Evolutionary conservation across 2,329 filamentous ascomycete species (phyloP), one percentile per base, ranked within the genome.

Genomic region (Nemania diffusa): DNA sequence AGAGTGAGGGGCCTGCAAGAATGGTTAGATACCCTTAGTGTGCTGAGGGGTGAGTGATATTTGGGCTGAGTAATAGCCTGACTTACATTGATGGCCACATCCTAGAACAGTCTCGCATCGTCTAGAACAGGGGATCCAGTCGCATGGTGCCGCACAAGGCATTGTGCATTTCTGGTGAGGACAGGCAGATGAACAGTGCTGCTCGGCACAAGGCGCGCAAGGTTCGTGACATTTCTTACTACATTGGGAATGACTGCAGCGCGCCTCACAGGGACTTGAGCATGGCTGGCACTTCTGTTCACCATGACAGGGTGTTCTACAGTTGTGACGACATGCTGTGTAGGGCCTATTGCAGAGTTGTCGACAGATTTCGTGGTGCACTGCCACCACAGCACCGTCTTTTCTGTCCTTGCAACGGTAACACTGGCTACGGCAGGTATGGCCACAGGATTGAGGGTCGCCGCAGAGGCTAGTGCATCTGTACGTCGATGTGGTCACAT

Each of bases 101-200:
- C 27, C 20, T 3, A 92, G 76, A 0, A 65, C 17, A 29, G 85
- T 80, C 2, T 79, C 73, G 73, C 91, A 93, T 8, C 90, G 81
- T 70, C 82, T 76, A 1, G 84, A 85, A 74, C 90, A 93, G 1
- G 91, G 91, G 0, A 92, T 73, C 78, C 87, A 85, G 69, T 91
- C 81, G 73, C 90, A 93, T 0, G 91, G 90, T 0, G 86, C 90
- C 0, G 88, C 88, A 68, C 91, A 70, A 37, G 68, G 68, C 68
- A 70, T 70, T 9, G 65, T 65, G 37, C 69, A 70, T 46, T 71
- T 78, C 40, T 78, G 73, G 71, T 92, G 90, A 7, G 81, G 81
- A 68, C 89, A 91, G 3, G 72, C 72, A 34, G 85, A 90, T 0
- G 81, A 76, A 69, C 89, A 92, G 0, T 74, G 69, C 22, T 78